Evolutionary conservation across 768 basidiomycete species (phyloP), one percentile per base, ranked within the genome.

Genomic region (Panellus pusillus): DNA sequence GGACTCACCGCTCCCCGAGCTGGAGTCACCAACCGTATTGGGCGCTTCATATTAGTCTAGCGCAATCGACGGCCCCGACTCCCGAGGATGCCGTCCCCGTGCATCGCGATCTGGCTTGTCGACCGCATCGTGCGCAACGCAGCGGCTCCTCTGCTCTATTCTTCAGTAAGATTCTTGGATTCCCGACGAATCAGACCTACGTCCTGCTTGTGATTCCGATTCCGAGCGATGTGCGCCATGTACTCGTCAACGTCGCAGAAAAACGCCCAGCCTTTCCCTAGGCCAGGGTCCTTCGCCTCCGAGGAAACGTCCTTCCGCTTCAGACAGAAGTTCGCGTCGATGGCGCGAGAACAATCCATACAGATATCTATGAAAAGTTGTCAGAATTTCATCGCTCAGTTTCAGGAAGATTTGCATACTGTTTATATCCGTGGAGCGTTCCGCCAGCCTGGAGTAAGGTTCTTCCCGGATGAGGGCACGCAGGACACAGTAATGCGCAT

Each of bases 261-360:
- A 35, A 55, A 68, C 9, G 65, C 60, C 42, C 59, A 62, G 11
- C 70, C 67, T 6, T 56, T 50, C n/a, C 61, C 58, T 2, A 70
- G 56, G 0, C 62, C 55, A 2, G 65, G 65, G 44, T 68, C 65
- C 2, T 40, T 24, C 2, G 38, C 63, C n/a, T 63, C 54, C n/a
- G n/a, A 56, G 2, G 63, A 63, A 6, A 60, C 49, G 14, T 63
- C 68, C 46, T 58, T 58, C 13, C 66, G 54, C 37, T 66, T 66
- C 4, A 70, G 59, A 4, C 63, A 60, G 40, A 69, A 70, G 40
- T 68, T 68, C 3, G 65, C 65, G 46, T 70, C 68, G 2, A 68
- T 49, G 4, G 58, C 52, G 11, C 67, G 18, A n/a, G 39, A 67
- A 63, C 6, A 65, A 38, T 0, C 52, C 52, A 28, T 66, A 65